phyloP scores from a whole-genome alignment of 106 monocot genomes.

The Allium fistulosum region DNA sequence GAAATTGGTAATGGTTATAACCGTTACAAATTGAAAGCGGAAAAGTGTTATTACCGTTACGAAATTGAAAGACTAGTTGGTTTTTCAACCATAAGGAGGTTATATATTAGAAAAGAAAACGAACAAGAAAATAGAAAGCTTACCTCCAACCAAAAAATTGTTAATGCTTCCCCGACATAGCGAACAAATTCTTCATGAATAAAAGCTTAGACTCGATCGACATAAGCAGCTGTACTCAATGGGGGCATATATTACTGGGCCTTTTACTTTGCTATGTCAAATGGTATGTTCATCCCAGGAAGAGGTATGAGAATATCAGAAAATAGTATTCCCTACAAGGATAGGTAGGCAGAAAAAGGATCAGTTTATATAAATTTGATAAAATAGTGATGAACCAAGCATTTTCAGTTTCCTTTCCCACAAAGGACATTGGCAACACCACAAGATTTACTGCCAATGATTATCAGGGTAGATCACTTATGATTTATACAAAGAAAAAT shows the following conservation, averaged over 20 bases:
- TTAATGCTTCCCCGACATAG: constrained; percentile 85
- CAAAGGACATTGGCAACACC: too few species aligned
- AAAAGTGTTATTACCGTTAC: too few species aligned
- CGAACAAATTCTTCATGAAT: constrained; percentile 75
- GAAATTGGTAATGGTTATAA: too few species aligned
- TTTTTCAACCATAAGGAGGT: too few species aligned
- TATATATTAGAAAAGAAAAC: too few species aligned
- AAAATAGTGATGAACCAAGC: too few species aligned
- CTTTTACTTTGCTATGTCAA: constrained; percentile 98
- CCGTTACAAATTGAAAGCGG: too few species aligned
- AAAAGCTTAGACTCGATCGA: constrained; percentile 74
- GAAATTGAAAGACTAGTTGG: too few species aligned
- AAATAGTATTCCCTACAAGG: constrained; percentile 84
- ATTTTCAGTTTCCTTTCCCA: too few species aligned
- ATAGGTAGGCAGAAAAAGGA: constrained; percentile 4
- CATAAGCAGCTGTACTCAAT: constrained; percentile 59
- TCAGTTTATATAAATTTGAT: not conserved
- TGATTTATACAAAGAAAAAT: too few species aligned
- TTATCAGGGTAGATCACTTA: too few species aligned
- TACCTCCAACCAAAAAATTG: constrained; percentile 65
- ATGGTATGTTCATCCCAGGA: constrained; percentile 96
- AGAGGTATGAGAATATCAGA: constrained; percentile 93
- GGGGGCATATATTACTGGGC: constrained; percentile 82
- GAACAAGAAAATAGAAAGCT: not conserved
- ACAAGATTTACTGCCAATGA: too few species aligned